These are phyloP conservation scores for Salix purpurea DNA, from an alignment of 345 rosid genomes.

Conservation along the genomic window DNA sequence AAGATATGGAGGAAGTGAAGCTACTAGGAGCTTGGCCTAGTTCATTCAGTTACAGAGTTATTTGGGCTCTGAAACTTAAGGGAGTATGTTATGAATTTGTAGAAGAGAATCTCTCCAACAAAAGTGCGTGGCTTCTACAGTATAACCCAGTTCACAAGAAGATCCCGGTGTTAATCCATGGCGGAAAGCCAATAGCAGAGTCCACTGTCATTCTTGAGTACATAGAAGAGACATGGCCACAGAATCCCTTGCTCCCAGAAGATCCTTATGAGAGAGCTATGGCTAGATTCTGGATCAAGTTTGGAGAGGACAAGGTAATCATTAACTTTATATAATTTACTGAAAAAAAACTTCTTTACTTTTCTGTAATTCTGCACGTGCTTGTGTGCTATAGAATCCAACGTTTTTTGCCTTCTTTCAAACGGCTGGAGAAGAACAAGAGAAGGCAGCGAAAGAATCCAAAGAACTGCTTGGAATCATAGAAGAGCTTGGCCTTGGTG, in stretches of 20 bases:
- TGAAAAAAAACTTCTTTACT: too few relatives aligned
- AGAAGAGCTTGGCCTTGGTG: slow-evolving; percentile 11
- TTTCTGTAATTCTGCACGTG: too few relatives aligned
- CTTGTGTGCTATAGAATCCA: background rate
- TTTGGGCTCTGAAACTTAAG: slow-evolving; percentile 20
- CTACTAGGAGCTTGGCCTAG: slow-evolving; percentile 25
- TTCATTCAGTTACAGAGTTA: slow-evolving; percentile 15
- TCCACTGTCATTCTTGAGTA: slow-evolving; percentile 14
- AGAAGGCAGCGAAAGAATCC: slow-evolving; percentile 7
- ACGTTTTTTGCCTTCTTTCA: slow-evolving; percentile 6
- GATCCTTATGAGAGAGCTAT: slow-evolving; percentile 16
- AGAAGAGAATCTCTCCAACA: slow-evolving; percentile 12
- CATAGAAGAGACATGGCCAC: slow-evolving; percentile 17
- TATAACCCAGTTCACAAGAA: slow-evolving; percentile 21
- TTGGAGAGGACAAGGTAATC: slow-evolving; percentile 12
- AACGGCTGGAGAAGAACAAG: slow-evolving; percentile 14
- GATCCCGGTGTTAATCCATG: slow-evolving; percentile 13
- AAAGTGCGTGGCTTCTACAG: slow-evolving; percentile 12
- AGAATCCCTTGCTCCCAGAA: slow-evolving; percentile 15
- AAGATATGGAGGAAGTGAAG: slow-evolving; percentile 16
- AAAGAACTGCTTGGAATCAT: background rate
- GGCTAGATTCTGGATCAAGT: slow-evolving; percentile 20
- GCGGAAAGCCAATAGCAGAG: slow-evolving; percentile 7
- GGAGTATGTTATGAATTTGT: slow-evolving; percentile 17
- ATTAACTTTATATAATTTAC: too few relatives aligned